phyloP scores from a whole-genome alignment of 345 rosid species.

The Citrus cavaleriei region DNA sequence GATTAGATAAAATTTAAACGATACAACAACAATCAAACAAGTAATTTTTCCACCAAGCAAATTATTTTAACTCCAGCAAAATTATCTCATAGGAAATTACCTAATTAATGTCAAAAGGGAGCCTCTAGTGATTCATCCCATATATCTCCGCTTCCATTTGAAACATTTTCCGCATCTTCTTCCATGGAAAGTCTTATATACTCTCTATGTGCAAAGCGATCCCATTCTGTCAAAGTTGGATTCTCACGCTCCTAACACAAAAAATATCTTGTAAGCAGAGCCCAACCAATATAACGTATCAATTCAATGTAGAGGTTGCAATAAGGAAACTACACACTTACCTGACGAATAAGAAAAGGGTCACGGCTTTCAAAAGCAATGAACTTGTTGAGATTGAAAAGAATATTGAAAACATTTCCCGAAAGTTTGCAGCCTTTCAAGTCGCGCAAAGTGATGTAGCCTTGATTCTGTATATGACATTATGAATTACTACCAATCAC shows the following conservation, averaged over 20 bases:
- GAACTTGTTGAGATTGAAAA: constrained; percentile 92
- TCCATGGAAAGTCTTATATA: constrained; percentile 97
- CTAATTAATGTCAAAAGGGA: constrained; percentile 55
- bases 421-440: constrained; percentile 83
- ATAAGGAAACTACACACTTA: constrained; percentile 15
- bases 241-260: constrained; percentile 78
- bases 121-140: constrained; percentile 99
- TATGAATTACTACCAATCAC: neutral
- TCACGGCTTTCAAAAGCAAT: constrained; percentile 96
- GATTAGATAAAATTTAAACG: neutral
- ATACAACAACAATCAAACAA: neutral
- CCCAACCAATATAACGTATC: neutral
- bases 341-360: constrained; percentile 97
- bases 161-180: constrained; percentile 96
- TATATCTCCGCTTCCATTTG: constrained; percentile 94
- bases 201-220: constrained; percentile 96
- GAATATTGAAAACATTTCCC: constrained; percentile 83
- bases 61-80: neutral
- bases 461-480: constrained; percentile 53
- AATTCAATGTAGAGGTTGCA: neutral
- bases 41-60: neutral
- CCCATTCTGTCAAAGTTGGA: constrained; percentile 97
- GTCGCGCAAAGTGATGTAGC: constrained; percentile 62
- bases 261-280: neutral
- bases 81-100: constrained; percentile 15